Evolutionary conservation across 441 rosid genomes (phyloP), one percentile per base, ranked within the genome.

Genomic region (Caryocar brasiliense): DNA sequence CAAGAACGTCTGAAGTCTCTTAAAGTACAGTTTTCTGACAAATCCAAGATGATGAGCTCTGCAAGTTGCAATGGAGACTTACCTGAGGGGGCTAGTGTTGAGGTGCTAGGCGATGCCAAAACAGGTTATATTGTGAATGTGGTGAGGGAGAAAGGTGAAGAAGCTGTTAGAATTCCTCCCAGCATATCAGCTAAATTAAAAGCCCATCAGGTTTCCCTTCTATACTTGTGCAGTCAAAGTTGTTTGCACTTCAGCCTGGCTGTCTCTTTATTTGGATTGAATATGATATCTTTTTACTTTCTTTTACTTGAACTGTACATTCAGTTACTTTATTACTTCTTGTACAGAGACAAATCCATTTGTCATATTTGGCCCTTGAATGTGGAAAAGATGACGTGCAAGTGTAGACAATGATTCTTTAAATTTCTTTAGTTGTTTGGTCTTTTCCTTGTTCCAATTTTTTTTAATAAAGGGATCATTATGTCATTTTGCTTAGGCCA

Each of bases 81-180:
- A 54, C 72, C 78, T 30, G 80, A 78, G 62, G 97, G 88, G 59
- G 81, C 85, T 34, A 79, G 66, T 54, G 47, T 67, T 44, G 95
- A 83, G 59, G 84, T 87, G 45, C 93, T 83, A 57, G 99, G 99
- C 46, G 97, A 94, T 67, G 68, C 95, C 50, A 62, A 41, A 40
- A 66, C 73, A 45, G 99, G 99, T 62, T 87, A 82, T 72, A 78
- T 94, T 68, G 95, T 94, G 64, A 94, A 94, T 80, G 99, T 94
- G 51, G 94, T 82, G 62, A 80, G 99, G 79, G 99, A 94, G 70
- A 77, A 79, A 60, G 93, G 96, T 61, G 99, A 94, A 80, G 95
- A 76, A 61, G 85, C 92, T 67, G 95, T 87, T 61, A 79, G 95
- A 73, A 70, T 94, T 70, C 83, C 86, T 59, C 73, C 86, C 23